phyloP scores from a whole-genome alignment of 2,329 filamentous ascomycete species.

The Hirsutella rhossiliensis region DNA sequence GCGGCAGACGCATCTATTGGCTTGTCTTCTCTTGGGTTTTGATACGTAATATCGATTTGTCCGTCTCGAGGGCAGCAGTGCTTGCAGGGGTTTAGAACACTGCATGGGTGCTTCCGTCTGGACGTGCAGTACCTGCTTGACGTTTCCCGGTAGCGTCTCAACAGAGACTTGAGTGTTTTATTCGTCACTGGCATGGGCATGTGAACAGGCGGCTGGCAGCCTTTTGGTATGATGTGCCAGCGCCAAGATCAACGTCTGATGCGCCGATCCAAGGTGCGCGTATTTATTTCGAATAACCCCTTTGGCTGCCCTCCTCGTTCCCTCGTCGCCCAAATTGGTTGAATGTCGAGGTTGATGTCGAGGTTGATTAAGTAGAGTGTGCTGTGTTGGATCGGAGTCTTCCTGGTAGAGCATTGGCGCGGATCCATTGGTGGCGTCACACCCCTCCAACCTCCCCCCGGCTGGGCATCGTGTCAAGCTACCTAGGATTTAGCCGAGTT shows the following conservation, averaged over 20 bases:
- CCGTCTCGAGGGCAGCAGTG: conserved; percentile 1
- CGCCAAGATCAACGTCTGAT: no score
- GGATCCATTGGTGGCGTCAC: conserved; percentile 14
- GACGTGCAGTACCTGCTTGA: neutral
- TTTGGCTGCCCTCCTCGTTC: no score
- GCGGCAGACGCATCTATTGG: conserved; percentile 24
- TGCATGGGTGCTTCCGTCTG: neutral
- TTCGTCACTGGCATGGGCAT: no score
- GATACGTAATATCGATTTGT: conserved; percentile 8
- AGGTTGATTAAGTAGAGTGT: no score
- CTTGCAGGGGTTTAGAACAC: neutral
- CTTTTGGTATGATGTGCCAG: no score
- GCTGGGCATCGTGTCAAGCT: conserved; percentile 2
- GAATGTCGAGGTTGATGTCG: no score
- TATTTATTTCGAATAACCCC: no score
- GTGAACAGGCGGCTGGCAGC: no score
- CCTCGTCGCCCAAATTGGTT: no score
- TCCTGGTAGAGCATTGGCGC: no score
- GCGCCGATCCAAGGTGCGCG: no score
- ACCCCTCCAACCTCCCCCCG: conserved; percentile 22
- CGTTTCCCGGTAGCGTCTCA: neutral
- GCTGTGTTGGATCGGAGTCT: no score
- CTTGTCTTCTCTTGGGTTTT: conserved; percentile 10
- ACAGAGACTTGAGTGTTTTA: neutral
- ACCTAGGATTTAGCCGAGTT: conserved; percentile 26